These are phyloP conservation scores for Climacium dendroides DNA, from an alignment of 225 moss, liverwort and hornwort genomes.

Conservation along the genomic window DNA sequence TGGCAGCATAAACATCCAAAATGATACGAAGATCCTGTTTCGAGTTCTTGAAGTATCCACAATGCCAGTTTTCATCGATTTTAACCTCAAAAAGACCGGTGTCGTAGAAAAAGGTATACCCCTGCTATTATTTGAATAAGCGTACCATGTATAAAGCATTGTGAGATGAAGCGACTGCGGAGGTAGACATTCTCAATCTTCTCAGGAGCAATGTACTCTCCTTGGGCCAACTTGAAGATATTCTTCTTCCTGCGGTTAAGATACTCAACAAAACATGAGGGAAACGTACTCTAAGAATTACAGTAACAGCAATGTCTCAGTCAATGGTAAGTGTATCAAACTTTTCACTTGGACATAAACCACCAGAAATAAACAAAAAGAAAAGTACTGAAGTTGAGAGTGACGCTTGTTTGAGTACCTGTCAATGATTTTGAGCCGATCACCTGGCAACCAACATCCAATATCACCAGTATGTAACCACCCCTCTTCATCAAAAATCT, in stretches of 20 bases:
- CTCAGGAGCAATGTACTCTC: constrained; percentile 96
- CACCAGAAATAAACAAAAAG: neutral
- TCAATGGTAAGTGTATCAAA: neutral
- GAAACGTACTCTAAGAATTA: neutral
- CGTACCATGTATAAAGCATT: constrained; percentile 69
- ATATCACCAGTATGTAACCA: constrained; percentile 92
- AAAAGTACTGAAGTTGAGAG: neutral
- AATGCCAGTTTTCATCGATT: neutral
- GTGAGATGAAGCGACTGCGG: constrained; percentile 66
- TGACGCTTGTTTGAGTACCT: constrained; percentile 11
- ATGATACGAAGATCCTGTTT: neutral
- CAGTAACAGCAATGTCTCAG: neutral
- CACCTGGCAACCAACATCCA: constrained; percentile 87
- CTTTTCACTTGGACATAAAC: neutral
- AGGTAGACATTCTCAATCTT: constrained; percentile 94
- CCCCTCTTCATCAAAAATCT: constrained; percentile 78
- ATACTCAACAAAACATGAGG: neutral
- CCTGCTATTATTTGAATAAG: neutral
- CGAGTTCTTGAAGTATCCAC: neutral
- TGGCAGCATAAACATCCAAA: neutral
- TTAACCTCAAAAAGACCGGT: neutral
- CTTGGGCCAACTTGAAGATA: constrained; percentile 95
- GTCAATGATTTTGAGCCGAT: constrained; percentile 88
- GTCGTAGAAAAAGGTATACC: neutral
- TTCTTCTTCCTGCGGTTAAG: constrained; percentile 65